These are phyloP conservation scores for Limnanthes douglasii DNA, from an alignment of 345 rosid genomes.

Conservation along the genomic window DNA sequence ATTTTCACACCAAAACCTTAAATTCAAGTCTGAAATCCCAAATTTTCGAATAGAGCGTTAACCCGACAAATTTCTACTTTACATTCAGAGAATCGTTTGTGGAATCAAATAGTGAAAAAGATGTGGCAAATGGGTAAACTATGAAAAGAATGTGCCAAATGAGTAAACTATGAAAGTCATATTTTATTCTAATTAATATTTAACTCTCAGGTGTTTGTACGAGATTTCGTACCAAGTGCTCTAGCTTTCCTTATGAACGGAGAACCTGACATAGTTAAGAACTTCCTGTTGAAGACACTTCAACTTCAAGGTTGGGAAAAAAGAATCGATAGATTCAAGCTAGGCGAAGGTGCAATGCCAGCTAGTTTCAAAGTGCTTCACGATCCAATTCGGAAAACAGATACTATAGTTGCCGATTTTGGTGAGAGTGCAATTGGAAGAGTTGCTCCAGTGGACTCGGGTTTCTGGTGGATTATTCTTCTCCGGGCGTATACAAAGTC, in stretches of 20 bases:
- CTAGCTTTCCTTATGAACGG: constrained; percentile 86
- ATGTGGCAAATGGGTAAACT: too few relatives aligned
- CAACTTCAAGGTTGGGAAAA: constrained; percentile 82
- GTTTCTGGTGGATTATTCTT: constrained; percentile 92
- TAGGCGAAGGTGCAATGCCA: constrained; percentile 88
- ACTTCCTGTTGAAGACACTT: constrained; percentile 63
- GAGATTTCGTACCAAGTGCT: constrained; percentile 87
- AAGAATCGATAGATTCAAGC: constrained; percentile 56
- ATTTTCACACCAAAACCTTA: too few relatives aligned
- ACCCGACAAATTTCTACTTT: too few relatives aligned
- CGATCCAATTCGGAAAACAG: constrained; percentile 49
- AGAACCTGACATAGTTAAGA: constrained; percentile 68
- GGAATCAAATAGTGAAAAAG: too few relatives aligned
- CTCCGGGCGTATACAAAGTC: constrained; percentile 86
- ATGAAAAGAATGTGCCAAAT: too few relatives aligned
- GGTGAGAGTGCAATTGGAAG: constrained; percentile 89
- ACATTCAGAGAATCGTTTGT: too few relatives aligned
- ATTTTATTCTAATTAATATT: too few relatives aligned
- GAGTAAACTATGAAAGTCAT: too few relatives aligned
- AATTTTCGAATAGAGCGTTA: too few relatives aligned
- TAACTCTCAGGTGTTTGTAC: constrained; percentile 48
- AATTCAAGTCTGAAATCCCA: too few relatives aligned
- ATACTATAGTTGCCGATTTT: constrained; percentile 68
- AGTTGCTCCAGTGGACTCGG: constrained; percentile 88
- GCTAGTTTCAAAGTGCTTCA: constrained; percentile 89